These are phyloP conservation scores for Crucihimalaya himalaica DNA, from an alignment of 345 rosid species.

Conservation along the genomic window DNA sequence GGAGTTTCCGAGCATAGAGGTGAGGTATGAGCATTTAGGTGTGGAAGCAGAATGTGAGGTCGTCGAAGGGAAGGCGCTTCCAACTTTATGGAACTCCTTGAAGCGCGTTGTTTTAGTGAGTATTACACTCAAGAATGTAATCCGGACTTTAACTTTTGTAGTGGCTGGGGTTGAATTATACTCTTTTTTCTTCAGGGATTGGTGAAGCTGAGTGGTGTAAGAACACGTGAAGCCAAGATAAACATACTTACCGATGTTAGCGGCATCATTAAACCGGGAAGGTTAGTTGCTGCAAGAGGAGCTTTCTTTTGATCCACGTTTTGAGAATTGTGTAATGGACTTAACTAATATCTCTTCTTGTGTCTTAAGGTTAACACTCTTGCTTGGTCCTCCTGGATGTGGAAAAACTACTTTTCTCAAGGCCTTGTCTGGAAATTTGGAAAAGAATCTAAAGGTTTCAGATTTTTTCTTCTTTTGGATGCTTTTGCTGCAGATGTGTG, in stretches of 20 bases:
- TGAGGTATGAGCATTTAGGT: slow-evolving; percentile 53
- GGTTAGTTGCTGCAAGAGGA: slow-evolving; percentile 40
- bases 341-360: background rate
- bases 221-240: slow-evolving; percentile 49
- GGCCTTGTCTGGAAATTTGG: slow-evolving; percentile 69
- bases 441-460: slow-evolving; percentile 56
- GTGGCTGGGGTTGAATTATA: background rate
- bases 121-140: slow-evolving; percentile 10
- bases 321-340: background rate
- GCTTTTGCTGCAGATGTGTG: background rate
- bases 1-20: slow-evolving; percentile 63
- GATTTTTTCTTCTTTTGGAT: background rate
- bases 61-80: slow-evolving; percentile 71
- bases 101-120: slow-evolving; percentile 53
- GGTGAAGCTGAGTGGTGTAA: slow-evolving; percentile 44
- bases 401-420: slow-evolving; percentile 67
- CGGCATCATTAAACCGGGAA: slow-evolving; percentile 67
- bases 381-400: slow-evolving; percentile 88
- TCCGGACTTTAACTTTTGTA: background rate
- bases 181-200: slow-evolving; percentile 44
- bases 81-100: slow-evolving; percentile 72
- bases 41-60: slow-evolving; percentile 73
- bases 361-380: slow-evolving; percentile 56
- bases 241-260: slow-evolving; percentile 54
- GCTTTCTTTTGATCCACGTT: background rate